These are phyloP conservation scores for Colletotrichum sp. DNA, from an alignment of 2,329 filamentous ascomycete genomes.

Conservation along the genomic window DNA sequence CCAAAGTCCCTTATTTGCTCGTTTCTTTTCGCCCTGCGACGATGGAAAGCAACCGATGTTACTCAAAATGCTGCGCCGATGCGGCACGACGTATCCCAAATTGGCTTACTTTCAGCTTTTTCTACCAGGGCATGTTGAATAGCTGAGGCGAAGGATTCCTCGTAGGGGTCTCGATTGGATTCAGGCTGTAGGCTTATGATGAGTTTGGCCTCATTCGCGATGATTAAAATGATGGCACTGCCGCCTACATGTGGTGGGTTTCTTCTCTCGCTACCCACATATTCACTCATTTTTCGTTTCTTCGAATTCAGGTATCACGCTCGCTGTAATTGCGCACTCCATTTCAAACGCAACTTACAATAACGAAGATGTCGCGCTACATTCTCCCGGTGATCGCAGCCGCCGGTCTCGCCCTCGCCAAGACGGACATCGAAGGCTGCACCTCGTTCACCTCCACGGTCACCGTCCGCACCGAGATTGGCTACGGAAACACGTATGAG, in stretches of 20 bases:
- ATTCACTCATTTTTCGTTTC: neutral
- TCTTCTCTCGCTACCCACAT: neutral
- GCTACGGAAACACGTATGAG: conserved; percentile 36
- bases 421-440: conserved; percentile 52
- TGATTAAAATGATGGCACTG: neutral
- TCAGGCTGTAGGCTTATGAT: neutral
- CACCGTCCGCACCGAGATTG: conserved; percentile 18
- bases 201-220: neutral
- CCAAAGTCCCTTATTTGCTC: neutral
- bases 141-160: neutral
- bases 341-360: neutral
- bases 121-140: neutral
- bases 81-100: neutral
- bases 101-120: neutral
- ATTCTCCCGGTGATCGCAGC: conserved; percentile 28
- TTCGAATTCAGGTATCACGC: neutral
- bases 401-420: conserved; percentile 36
- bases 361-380: neutral
- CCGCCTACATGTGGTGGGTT: no score
- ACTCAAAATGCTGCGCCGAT: neutral
- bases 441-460: conserved; percentile 34
- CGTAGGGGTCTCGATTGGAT: neutral
- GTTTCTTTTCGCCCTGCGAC: neutral
- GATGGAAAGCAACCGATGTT: neutral
- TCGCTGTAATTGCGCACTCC: neutral